A percentile compares a stretch with the other conserved stretches of the same genome.
Evolutionary conservation across 108 stramenopile species (phyloP).

Genomic region (Nitzschia putrida): DNA sequence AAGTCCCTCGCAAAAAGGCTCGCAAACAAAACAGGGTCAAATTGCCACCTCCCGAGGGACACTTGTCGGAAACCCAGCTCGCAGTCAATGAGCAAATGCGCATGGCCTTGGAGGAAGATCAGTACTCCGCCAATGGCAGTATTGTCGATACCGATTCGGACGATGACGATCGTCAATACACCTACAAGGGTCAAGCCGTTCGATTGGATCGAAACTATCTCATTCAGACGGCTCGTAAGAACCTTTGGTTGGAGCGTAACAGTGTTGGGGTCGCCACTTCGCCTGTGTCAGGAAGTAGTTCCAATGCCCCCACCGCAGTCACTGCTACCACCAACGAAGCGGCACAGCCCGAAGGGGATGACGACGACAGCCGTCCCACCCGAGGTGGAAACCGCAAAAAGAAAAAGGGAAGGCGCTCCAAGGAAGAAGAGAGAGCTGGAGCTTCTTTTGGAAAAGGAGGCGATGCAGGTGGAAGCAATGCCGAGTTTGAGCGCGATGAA

Average conservation of each 20-base stretch:
- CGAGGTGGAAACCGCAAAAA: slow-evolving; percentile 88
- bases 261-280: background rate
- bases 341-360: slow-evolving; percentile 24
- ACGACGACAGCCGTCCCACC: slow-evolving; percentile 42
- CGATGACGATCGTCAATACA: slow-evolving; percentile 52
- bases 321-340: slow-evolving; percentile 9
- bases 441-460: background rate
- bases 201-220: slow-evolving; percentile 57
- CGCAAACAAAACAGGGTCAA: slow-evolving; percentile 37
- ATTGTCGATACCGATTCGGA: slow-evolving; percentile 68
- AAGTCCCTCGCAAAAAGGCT: slow-evolving; percentile 36
- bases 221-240: slow-evolving; percentile 45
- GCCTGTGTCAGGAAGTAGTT: background rate
- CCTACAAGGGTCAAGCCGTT: slow-evolving; percentile 47
- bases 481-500: slow-evolving; percentile 58
- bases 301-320: slow-evolving; percentile 6
- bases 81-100: slow-evolving; percentile 88
- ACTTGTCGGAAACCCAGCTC: slow-evolving; percentile 59
- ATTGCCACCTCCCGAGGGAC: background rate
- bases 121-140: slow-evolving; percentile 74
- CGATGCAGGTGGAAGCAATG: background rate
- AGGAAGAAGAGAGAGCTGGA: slow-evolving; percentile 34
- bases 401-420: slow-evolving; percentile 31
- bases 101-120: slow-evolving; percentile 80
- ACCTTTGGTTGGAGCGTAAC: slow-evolving; percentile 36